phyloP scores from a whole-genome alignment of 768 basidiomycete genomes.

The Suillus tomentosus region DNA sequence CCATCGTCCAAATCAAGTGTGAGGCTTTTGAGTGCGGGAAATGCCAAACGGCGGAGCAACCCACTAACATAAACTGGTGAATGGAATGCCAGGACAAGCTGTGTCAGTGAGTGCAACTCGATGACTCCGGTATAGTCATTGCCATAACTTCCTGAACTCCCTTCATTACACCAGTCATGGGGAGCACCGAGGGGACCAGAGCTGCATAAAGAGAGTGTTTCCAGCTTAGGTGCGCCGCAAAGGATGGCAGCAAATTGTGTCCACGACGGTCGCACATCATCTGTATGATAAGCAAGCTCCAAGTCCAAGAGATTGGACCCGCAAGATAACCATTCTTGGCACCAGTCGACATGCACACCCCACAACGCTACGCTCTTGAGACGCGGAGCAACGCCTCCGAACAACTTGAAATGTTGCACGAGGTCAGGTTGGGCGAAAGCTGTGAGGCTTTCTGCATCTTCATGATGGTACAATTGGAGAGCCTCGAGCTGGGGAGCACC shows the following conservation, averaged over 20 bases:
- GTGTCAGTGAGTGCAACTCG: conserved; percentile 27
- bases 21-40: conserved; percentile 40
- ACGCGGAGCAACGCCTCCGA: conserved; percentile 55
- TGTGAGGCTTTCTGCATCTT: conserved; percentile 41
- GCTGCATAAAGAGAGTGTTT: conserved; percentile 49
- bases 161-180: conserved; percentile 35
- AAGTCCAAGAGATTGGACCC: conserved; percentile 45
- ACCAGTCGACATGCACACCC: conserved; percentile 76
- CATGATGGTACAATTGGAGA: conserved; percentile 58
- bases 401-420: conserved; percentile 46
- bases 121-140: conserved; percentile 34
- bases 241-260: conserved; percentile 54
- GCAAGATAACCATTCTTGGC: conserved; percentile 36
- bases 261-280: conserved; percentile 65
- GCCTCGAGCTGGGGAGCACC: conserved; percentile 55
- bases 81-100: conserved; percentile 53
- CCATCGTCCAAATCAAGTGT: conserved; percentile 56
- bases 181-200: conserved; percentile 57
- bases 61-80: conserved; percentile 42
- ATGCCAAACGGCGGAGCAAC: conserved; percentile 28
- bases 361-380: conserved; percentile 54
- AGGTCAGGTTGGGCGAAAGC: conserved; percentile 26
- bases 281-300: conserved; percentile 62
- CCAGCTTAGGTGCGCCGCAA: conserved; percentile 52
- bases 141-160: conserved; percentile 21